A percentile compares a stretch with the other conserved stretches of the same genome.
Evolutionary conservation across 2,329 filamentous ascomycete genomes (phyloP).

Genomic region (Capronia americana): DNA sequence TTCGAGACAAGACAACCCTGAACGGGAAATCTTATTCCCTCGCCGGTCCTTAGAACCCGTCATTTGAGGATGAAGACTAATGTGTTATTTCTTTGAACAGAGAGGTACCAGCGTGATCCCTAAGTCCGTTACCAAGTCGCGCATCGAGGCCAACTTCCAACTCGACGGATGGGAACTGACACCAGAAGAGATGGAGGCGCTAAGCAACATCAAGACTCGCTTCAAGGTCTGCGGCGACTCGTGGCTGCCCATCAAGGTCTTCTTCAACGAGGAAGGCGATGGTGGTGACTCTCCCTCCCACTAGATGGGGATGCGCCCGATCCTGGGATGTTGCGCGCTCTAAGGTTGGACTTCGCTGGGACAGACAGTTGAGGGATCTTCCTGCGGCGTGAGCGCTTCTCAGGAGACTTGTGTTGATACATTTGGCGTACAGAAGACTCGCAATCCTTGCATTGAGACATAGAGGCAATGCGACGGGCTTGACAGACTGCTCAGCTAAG

Average conservation of each 20-base stretch:
- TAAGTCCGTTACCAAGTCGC: slow-evolving; percentile 76
- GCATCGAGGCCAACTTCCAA: slow-evolving; percentile 79
- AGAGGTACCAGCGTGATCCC: slow-evolving; percentile 80
- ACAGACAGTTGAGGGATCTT: not conserved
- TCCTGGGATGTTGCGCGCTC: not conserved
- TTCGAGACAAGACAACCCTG: not conserved
- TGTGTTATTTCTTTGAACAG: slow-evolving; percentile 4
- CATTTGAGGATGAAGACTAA: slow-evolving; percentile 7
- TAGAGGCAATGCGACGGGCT: not conserved
- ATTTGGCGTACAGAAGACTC: not conserved
- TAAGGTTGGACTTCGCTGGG: not conserved
- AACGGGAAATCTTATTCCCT: not conserved
- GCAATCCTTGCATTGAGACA: not conserved
- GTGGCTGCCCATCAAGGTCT: slow-evolving; percentile 71
- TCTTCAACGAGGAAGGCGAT: slow-evolving; percentile 59
- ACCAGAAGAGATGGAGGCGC: slow-evolving; percentile 71
- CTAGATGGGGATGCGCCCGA: slow-evolving; percentile 10
- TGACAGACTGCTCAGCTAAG: not conserved
- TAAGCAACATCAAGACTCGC: slow-evolving; percentile 72
- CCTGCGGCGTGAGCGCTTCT: not conserved
- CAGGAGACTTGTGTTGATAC: not conserved
- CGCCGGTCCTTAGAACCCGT: not conserved
- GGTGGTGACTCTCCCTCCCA: slow-evolving; percentile 33
- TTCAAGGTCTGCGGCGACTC: slow-evolving; percentile 82
- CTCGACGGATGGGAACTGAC: slow-evolving; percentile 76